Percentiles rank a stretch among this genome's conserved stretches.
Evolutionary conservation across 2,329 filamentous ascomycete genomes (phyloP).

Genomic region (Arthrobotrys iridis): DNA sequence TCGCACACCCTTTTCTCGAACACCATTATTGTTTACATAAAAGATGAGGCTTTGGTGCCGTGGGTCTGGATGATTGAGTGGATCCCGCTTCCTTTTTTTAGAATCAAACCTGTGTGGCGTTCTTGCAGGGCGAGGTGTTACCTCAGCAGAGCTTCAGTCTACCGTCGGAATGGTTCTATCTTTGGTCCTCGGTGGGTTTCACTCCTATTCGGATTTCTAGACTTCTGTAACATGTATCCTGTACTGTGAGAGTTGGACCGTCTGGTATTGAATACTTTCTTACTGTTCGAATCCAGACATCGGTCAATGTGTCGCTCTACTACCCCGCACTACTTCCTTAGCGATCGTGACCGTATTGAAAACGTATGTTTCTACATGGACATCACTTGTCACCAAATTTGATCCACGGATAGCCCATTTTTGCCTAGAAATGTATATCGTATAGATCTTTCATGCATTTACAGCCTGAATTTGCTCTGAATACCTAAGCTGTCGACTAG

Average conservation of each 20-base stretch:
- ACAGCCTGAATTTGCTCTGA: conserved; percentile 22
- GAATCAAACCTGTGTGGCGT: conserved; percentile 19
- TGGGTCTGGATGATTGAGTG: conserved; percentile 8
- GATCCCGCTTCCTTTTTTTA: conserved; percentile 49
- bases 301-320: too few species aligned
- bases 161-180: conserved; percentile 28
- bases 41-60: conserved; percentile 14
- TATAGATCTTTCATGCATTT: conserved; percentile 8
- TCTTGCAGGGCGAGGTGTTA: conserved; percentile 26
- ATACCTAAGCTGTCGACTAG: conserved; percentile 5
- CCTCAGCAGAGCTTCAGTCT: conserved; percentile 23
- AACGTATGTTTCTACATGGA: too few species aligned
- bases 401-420: conserved; percentile 22
- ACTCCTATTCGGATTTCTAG: conserved; percentile 17
- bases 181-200: conserved; percentile 37
- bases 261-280: too few species aligned
- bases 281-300: too few species aligned
- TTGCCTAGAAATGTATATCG: background rate
- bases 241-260: too few species aligned
- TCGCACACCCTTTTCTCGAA: conserved; percentile 11
- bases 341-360: too few species aligned
- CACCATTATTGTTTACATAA: conserved; percentile 21
- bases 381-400: too few species aligned
- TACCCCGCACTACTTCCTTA: too few species aligned
- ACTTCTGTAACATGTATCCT: background rate